phyloP scores from a whole-genome alignment of 2,329 filamentous ascomycete species.

The Sporothrix humicola region DNA sequence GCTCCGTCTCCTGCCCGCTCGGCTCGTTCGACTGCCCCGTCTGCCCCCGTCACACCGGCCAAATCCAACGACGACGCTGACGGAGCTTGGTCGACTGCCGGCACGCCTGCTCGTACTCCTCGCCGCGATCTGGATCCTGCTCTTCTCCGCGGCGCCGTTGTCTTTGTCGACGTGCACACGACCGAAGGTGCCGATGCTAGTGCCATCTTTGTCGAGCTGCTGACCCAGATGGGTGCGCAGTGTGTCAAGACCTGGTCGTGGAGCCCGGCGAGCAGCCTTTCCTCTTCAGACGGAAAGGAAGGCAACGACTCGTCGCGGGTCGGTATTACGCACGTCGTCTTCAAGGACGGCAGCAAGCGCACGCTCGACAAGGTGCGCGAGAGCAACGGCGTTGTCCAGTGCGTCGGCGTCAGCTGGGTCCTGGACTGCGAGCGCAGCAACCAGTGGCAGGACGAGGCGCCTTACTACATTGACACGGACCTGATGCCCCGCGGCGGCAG shows the following conservation, averaged over 20 bases:
- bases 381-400: conserved; percentile 75
- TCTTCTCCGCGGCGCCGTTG: conserved; percentile 72
- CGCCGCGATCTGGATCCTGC: conserved; percentile 58
- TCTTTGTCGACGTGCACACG: conserved; percentile 84
- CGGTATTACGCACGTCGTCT: conserved; percentile 86
- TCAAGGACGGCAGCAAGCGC: conserved; percentile 81
- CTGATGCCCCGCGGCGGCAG: conserved; percentile 70
- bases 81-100: conserved; percentile 57
- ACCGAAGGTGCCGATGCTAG: conserved; percentile 81
- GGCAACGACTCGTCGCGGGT: conserved; percentile 56
- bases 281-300: conserved; percentile 36
- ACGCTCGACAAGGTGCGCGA: conserved; percentile 82
- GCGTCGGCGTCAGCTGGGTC: conserved; percentile 87
- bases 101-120: conserved; percentile 63
- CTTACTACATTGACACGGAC: conserved; percentile 71
- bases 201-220: conserved; percentile 75
- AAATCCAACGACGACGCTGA: conserved; percentile 50
- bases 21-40: conserved; percentile 25
- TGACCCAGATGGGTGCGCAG: conserved; percentile 80
- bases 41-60: conserved; percentile 51
- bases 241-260: conserved; percentile 79
- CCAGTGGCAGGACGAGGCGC: conserved; percentile 74
- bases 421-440: conserved; percentile 81
- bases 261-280: conserved; percentile 57
- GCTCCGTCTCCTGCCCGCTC: conserved; percentile 1